These are phyloP conservation scores for Bromus sterilis DNA, from an alignment of 176 grass and related monocot genomes.

Conservation along the genomic window DNA sequence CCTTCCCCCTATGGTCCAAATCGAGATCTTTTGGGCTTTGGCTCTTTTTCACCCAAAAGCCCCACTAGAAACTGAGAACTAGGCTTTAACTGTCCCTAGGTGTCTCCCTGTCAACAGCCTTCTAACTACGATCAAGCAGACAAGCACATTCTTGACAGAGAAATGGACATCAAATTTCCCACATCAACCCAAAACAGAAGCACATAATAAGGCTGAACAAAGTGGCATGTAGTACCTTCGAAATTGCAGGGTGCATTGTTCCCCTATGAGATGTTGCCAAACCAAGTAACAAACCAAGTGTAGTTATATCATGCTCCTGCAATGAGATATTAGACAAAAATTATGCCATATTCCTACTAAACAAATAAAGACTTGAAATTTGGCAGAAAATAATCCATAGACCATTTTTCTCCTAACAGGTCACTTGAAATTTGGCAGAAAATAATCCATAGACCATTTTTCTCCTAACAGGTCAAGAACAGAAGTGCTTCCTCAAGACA, in stretches of 20 bases:
- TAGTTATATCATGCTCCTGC: slow-evolving; percentile 96
- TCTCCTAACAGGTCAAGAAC: neutral
- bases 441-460: neutral
- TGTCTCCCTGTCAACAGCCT: neutral
- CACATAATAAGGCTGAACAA: neutral
- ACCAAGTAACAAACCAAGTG: slow-evolving; percentile 81
- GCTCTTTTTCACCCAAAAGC: neutral
- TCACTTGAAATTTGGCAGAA: too few species aligned
- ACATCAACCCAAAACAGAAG: neutral
- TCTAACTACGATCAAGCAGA: neutral
- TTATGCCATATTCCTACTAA: slow-evolving; percentile 1
- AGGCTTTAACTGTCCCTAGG: neutral
- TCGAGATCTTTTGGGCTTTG: neutral
- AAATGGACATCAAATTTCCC: slow-evolving; percentile 9
- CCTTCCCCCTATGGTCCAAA: neutral
- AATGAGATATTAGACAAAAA: slow-evolving; percentile 4
- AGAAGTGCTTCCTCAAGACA: neutral
- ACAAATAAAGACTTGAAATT: slow-evolving; percentile 3
- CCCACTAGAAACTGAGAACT: neutral
- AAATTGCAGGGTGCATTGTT: slow-evolving; percentile 87
- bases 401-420: neutral
- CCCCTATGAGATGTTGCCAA: slow-evolving; percentile 88
- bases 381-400: slow-evolving; percentile 1
- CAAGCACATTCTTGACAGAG: neutral
- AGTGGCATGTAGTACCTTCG: slow-evolving; percentile 44